Evolutionary conservation across 2,329 filamentous ascomycete genomes (phyloP).

Genomic region (Fonsecaea erecta): DNA sequence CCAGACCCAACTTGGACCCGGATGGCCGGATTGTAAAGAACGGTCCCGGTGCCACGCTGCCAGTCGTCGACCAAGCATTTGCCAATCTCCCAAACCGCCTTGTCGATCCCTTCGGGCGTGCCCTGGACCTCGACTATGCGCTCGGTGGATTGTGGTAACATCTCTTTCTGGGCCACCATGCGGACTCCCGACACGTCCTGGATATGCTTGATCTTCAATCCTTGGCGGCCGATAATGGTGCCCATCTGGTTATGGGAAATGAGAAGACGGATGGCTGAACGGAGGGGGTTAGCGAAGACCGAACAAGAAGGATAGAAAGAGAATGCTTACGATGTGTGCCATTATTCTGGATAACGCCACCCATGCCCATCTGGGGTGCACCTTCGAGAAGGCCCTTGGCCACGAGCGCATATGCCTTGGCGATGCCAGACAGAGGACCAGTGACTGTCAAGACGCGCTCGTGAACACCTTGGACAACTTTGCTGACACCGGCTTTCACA

Average conservation of each 20-base stretch:
- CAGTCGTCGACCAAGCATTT: slow-evolving; percentile 98
- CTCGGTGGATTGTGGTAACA: slow-evolving; percentile 98
- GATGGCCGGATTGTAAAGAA: slow-evolving; percentile 95
- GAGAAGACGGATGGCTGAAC: slow-evolving; percentile 86
- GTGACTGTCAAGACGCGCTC: slow-evolving; percentile 97
- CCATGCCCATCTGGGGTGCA: slow-evolving; percentile 94
- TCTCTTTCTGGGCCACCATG: slow-evolving; percentile 99
- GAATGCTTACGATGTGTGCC: slow-evolving; percentile 86
- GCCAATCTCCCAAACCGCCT: slow-evolving; percentile 97
- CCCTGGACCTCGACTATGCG: slow-evolving; percentile 97
- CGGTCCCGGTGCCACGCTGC: slow-evolving; percentile 94
- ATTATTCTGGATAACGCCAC: slow-evolving; percentile 80
- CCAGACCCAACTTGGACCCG: slow-evolving; percentile 73
- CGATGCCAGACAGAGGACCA: slow-evolving; percentile 83
- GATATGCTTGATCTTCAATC: slow-evolving; percentile 99
- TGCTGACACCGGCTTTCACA: slow-evolving; percentile 97
- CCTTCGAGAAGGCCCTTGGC: slow-evolving; percentile 90
- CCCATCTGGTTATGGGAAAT: slow-evolving; percentile 99
- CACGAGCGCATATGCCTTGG: slow-evolving; percentile 91
- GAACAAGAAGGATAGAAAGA: slow-evolving; percentile 3
- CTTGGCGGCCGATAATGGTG: slow-evolving; percentile 95
- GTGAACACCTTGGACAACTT: slow-evolving; percentile 96
- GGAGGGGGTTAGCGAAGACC: slow-evolving; percentile 30
- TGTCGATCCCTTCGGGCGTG: slow-evolving; percentile 91
- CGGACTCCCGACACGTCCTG: slow-evolving; percentile 95